These are phyloP conservation scores for Amanita rubescens DNA, from an alignment of 768 basidiomycete genomes.

Conservation along the genomic window DNA sequence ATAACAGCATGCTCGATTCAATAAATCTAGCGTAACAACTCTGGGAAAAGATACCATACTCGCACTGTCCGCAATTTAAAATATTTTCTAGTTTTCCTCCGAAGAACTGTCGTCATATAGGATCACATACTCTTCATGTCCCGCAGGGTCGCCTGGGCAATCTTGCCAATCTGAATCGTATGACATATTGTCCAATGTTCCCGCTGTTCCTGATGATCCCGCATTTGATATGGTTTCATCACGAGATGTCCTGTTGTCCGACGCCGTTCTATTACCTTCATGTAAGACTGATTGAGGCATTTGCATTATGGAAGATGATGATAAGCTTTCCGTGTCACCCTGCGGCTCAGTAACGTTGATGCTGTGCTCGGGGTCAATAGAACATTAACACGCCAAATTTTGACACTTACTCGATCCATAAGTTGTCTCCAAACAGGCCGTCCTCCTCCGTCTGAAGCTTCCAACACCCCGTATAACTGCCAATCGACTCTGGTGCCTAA, in stretches of 20 bases:
- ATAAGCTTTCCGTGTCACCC: conserved; percentile 39
- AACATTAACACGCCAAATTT: neutral
- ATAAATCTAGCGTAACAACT: conserved; percentile 22
- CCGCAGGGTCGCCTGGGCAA: neutral
- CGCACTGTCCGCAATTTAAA: neutral
- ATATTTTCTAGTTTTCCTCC: conserved; percentile 34
- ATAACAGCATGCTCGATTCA: conserved; percentile 14
- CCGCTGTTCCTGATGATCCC: conserved; percentile 4
- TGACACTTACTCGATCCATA: conserved; percentile 71
- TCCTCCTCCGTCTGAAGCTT: conserved; percentile 52
- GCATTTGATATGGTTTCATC: conserved; percentile 11
- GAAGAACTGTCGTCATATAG: conserved; percentile 61
- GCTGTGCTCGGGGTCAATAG: neutral
- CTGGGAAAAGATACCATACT: conserved; percentile 22
- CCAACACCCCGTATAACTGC: conserved; percentile 76
- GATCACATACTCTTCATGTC: conserved; percentile 55
- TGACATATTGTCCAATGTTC: neutral
- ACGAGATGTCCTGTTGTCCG: conserved; percentile 5
- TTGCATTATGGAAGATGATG: conserved; percentile 60
- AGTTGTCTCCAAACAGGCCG: conserved; percentile 58
- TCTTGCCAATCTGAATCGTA: conserved; percentile 17
- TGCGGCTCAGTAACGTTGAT: conserved; percentile 58
- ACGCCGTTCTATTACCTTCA: conserved; percentile 11
- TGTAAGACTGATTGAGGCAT: conserved; percentile 46
- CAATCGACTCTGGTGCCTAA: conserved; percentile 67